Percentiles rank a stretch among this genome's conserved stretches.
phyloP scores from a whole-genome alignment of 257 asterid genomes.

The Voacanga thouarsii region DNA sequence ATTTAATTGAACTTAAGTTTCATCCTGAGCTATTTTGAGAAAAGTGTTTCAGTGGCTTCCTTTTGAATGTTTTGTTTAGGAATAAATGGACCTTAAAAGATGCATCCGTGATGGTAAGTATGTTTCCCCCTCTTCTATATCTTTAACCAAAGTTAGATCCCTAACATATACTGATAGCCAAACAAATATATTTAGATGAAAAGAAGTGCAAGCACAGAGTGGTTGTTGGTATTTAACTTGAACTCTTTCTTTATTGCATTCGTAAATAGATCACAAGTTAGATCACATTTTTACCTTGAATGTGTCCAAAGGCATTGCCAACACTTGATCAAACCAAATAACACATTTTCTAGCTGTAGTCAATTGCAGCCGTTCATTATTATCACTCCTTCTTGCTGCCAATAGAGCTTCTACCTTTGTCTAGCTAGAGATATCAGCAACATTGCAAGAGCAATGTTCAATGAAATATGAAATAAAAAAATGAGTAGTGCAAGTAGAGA shows the following conservation, averaged over 20 bases:
- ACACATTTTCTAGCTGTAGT: conserved; percentile 67
- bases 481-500: conserved; percentile 12
- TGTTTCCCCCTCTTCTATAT: not conserved
- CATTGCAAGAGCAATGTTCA: conserved; percentile 40
- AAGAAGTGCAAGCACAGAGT: not conserved
- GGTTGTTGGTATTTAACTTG: not conserved
- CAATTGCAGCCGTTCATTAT: conserved; percentile 72
- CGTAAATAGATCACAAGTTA: not conserved
- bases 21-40: not conserved
- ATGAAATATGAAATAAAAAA: not conserved
- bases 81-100: not conserved
- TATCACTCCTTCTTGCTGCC: conserved; percentile 58
- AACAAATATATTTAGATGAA: not conserved
- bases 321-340: conserved; percentile 94
- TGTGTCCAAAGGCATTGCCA: conserved; percentile 86
- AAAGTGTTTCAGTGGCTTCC: not conserved
- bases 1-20: not conserved
- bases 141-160: not conserved
- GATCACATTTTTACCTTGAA: conserved; percentile 52
- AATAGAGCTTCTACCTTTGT: conserved; percentile 59
- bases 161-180: not conserved
- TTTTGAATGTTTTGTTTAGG: not conserved
- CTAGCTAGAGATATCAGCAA: conserved; percentile 63
- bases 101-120: not conserved
- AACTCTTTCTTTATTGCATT: not conserved